Conservation (phyloP, 2,329 filamentous ascomycete species). For the Macrophomina phaseolina region DNA sequence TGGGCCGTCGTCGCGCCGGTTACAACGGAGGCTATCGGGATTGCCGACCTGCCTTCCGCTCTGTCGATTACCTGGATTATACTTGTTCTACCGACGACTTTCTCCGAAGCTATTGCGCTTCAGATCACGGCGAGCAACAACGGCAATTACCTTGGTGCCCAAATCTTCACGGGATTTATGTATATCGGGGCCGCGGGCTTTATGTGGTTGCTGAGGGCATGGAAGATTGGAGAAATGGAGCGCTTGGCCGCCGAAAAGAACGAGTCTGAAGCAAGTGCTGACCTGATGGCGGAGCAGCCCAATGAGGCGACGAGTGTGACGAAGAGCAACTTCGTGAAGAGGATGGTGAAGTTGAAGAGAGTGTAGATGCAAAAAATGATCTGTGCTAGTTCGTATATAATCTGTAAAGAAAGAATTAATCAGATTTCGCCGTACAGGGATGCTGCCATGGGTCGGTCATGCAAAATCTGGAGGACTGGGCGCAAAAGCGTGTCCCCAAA, state of each 20-base stretch:
- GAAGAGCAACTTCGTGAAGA: constrained; percentile 18
- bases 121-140: constrained; percentile 57
- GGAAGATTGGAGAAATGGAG: constrained; percentile 65
- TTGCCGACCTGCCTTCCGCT: constrained; percentile 70
- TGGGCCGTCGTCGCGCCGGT: constrained; percentile 70
- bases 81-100: constrained; percentile 73
- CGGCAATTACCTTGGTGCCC: constrained; percentile 61
- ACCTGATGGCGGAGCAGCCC: constrained; percentile 30
- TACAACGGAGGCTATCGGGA: constrained; percentile 74
- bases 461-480: no score
- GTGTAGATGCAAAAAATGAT: background rate
- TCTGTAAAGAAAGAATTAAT: background rate
- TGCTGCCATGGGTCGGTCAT: no score
- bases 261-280: constrained; percentile 33
- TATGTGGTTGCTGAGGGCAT: constrained; percentile 61
- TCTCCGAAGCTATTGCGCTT: constrained; percentile 62
- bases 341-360: constrained; percentile 16
- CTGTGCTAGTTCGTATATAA: background rate
- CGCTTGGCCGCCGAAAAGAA: constrained; percentile 43
- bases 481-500: no score
- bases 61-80: constrained; percentile 75
- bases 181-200: constrained; percentile 63
- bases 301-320: background rate
- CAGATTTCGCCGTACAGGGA: no score
- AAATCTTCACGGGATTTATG: constrained; percentile 67